phyloP scores from a whole-genome alignment of 495 filamentous ascomycete species.

The Penicillium paradoxum region DNA sequence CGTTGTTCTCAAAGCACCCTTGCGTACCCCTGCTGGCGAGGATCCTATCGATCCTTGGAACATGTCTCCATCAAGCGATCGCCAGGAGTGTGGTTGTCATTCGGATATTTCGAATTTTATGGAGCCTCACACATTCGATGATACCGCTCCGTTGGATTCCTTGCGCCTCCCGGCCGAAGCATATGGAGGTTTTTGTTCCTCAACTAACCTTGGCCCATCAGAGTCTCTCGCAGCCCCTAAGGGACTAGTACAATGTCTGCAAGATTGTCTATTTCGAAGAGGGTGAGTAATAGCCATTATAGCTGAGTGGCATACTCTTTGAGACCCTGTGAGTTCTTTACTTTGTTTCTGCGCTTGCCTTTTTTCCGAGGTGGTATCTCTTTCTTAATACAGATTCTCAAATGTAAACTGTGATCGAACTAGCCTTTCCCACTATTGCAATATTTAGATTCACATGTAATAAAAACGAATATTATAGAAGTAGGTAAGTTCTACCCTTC shows the following conservation, averaged over 20 bases:
- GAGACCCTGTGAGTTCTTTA: too few species aligned
- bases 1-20: neutral
- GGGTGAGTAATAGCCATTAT: neutral
- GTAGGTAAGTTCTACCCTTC: too few species aligned
- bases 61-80: neutral
- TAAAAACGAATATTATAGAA: too few species aligned
- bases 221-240: neutral
- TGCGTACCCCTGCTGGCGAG: neutral
- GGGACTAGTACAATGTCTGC: neutral
- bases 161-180: too few species aligned
- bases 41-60: neutral
- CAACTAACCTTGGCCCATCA: neutral
- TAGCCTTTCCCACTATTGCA: too few species aligned
- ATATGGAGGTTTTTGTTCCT: neutral
- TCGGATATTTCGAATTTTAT: neutral
- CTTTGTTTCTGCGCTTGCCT: too few species aligned
- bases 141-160: neutral
- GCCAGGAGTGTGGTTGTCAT: neutral
- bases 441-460: too few species aligned
- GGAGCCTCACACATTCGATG: too few species aligned
- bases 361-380: too few species aligned
- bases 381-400: too few species aligned
- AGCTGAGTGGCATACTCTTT: neutral
- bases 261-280: neutral
- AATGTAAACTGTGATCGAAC: too few species aligned